These are phyloP conservation scores for Capsella rubella DNA, from an alignment of 441 rosid species.

Conservation along the genomic window DNA sequence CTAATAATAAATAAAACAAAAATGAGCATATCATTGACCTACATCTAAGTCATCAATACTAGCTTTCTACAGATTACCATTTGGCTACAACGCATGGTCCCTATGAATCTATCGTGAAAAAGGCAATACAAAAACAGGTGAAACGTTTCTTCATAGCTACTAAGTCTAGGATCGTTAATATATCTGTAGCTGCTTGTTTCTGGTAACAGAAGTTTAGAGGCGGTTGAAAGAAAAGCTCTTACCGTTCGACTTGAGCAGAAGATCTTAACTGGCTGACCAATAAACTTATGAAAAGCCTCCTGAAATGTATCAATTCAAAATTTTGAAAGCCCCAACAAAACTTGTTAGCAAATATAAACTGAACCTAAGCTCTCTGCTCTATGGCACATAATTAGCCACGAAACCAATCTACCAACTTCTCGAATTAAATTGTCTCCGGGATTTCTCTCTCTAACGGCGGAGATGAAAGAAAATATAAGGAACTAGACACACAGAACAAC, in stretches of 20 bases:
- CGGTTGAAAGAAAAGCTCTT: slow-evolving; percentile 25
- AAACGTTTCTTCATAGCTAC: slow-evolving; percentile 1
- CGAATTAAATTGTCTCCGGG: neutral
- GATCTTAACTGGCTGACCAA: slow-evolving; percentile 86
- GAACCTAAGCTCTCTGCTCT: neutral
- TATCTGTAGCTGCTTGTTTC: neutral
- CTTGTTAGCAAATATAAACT: neutral
- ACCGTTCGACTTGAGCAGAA: slow-evolving; percentile 90
- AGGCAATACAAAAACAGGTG: slow-evolving; percentile 6
- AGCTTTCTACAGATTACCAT: slow-evolving; percentile 18
- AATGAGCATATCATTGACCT: neutral
- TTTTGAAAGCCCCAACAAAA: neutral
- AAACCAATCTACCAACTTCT: slow-evolving; percentile 4
- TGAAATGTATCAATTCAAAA: slow-evolving; percentile 39
- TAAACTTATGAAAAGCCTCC: slow-evolving; percentile 87
- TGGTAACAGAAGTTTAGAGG: neutral
- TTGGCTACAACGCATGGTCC: neutral
- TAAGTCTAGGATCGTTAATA: neutral
- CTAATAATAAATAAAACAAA: slow-evolving; percentile 11
- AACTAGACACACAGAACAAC: slow-evolving; percentile 39
- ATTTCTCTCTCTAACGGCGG: neutral
- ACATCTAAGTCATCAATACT: neutral
- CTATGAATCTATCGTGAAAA: slow-evolving; percentile 19
- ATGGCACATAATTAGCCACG: neutral
- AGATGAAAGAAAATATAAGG: neutral